phyloP scores from a whole-genome alignment of 2,329 filamentous ascomycete genomes.

The Chaetomiaceae sp. region DNA sequence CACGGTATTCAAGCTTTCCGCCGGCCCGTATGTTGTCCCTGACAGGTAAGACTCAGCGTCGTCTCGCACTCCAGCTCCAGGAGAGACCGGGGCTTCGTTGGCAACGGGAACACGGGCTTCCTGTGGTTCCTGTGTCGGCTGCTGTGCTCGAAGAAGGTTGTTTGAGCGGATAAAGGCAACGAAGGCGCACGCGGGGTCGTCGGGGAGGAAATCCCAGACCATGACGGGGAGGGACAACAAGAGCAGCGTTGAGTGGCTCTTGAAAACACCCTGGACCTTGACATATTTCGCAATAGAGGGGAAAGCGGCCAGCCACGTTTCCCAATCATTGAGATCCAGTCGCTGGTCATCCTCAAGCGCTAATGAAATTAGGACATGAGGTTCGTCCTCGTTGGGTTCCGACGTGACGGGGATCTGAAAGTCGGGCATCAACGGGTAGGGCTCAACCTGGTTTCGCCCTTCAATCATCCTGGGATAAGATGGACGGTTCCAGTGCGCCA shows the following conservation, averaged over 20 bases:
- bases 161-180: constrained; percentile 56
- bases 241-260: constrained; percentile 55
- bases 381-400: constrained; percentile 51
- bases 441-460: constrained; percentile 12
- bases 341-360: constrained; percentile 54
- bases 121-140: background rate
- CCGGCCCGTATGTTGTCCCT: constrained; percentile 29
- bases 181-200: constrained; percentile 53
- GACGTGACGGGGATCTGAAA: constrained; percentile 21
- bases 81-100: constrained; percentile 2
- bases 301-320: constrained; percentile 52
- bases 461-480: constrained; percentile 11
- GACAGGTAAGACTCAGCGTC: constrained; percentile 30
- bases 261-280: constrained; percentile 57
- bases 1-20: constrained; percentile 15
- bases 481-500: constrained; percentile 11
- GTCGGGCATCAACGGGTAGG: constrained; percentile 12
- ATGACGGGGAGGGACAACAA: constrained; percentile 55
- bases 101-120: constrained; percentile 22
- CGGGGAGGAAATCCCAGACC: constrained; percentile 56
- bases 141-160: constrained; percentile 38
- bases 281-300: constrained; percentile 56
- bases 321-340: constrained; percentile 54
- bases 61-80: constrained; percentile 4
- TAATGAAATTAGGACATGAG: constrained; percentile 57